Evolutionary conservation across 305 asterid genomes (phyloP).

Genomic region (Plantago rigida): DNA sequence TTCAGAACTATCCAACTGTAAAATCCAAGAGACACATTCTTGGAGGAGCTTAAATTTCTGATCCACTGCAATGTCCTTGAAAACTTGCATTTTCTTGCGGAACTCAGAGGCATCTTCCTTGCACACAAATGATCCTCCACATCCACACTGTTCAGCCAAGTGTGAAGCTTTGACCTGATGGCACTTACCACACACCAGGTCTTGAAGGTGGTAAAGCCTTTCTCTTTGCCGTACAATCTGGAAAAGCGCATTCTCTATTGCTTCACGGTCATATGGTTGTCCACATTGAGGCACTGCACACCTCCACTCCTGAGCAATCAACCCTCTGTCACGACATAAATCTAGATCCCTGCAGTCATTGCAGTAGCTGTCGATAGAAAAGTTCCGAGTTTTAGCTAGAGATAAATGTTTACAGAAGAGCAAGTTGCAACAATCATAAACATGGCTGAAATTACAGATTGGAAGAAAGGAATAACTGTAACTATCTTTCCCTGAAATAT

Average conservation of each 20-base stretch:
- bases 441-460: background rate
- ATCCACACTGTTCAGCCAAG: slow-evolving; percentile 64
- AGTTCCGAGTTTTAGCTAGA: background rate
- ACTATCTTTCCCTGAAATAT: too few relatives aligned
- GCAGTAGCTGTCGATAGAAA: slow-evolving; percentile 56
- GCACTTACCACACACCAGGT: slow-evolving; percentile 82
- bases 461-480: slow-evolving; percentile 5
- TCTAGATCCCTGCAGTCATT: slow-evolving; percentile 86
- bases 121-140: slow-evolving; percentile 81
- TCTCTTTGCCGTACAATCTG: slow-evolving; percentile 82
- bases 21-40: slow-evolving; percentile 71
- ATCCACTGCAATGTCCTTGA: slow-evolving; percentile 51
- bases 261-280: slow-evolving; percentile 77
- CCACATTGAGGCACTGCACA: slow-evolving; percentile 73
- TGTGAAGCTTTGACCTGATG: slow-evolving; percentile 78
- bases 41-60: slow-evolving; percentile 72
- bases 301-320: slow-evolving; percentile 64
- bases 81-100: slow-evolving; percentile 52
- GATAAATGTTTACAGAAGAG: background rate
- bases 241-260: slow-evolving; percentile 70
- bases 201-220: slow-evolving; percentile 78
- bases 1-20: slow-evolving; percentile 36
- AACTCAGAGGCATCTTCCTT: slow-evolving; percentile 57
- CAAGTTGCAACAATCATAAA: too few relatives aligned
- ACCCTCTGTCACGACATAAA: slow-evolving; percentile 53